phyloP scores from a whole-genome alignment of 352 stramenopile genomes.

The Aphanomyces invadans region DNA sequence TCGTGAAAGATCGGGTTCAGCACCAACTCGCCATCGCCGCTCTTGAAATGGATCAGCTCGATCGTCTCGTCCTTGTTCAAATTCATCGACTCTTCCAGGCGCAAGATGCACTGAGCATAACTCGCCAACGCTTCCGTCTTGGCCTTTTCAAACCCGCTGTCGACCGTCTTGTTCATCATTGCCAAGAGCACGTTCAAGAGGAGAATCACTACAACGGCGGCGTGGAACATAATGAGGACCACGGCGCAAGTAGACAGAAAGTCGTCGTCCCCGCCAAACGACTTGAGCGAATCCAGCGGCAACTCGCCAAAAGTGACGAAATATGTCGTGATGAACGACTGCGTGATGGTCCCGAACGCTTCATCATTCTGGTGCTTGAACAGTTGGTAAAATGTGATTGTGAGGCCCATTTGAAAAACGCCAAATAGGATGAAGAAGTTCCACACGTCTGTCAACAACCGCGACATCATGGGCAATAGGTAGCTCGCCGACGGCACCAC shows the following conservation, averaged over 20 bases:
- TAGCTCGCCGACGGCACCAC: conserved; percentile 19
- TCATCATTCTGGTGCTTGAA: conserved; percentile 15
- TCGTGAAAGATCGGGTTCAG: conserved; percentile 22
- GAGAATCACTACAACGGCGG: conserved; percentile 13
- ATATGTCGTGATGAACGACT: conserved; percentile 22
- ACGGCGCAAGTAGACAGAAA: conserved; percentile 11
- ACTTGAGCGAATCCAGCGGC: conserved; percentile 5
- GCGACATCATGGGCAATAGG: conserved; percentile 21
- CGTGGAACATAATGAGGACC: conserved; percentile 23
- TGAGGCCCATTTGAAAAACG: conserved; percentile 14
- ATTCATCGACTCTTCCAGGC: conserved; percentile 20
- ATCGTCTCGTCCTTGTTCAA: not conserved
- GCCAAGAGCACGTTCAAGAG: conserved; percentile 19
- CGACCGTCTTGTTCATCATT: conserved; percentile 24
- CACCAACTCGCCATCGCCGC: not conserved
- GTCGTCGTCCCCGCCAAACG: conserved; percentile 1
- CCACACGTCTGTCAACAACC: conserved; percentile 13
- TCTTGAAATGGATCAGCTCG: conserved; percentile 17
- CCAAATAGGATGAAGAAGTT: conserved; percentile 25
- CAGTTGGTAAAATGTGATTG: conserved; percentile 19
- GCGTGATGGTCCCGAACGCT: conserved; percentile 3
- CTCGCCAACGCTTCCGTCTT: conserved; percentile 17
- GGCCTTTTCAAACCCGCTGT: conserved; percentile 15
- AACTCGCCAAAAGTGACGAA: conserved; percentile 22
- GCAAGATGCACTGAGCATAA: conserved; percentile 15